Base-by-base conservation (phyloP, 164 flowering plant genomes). In the Amborella trichopoda region DNA sequence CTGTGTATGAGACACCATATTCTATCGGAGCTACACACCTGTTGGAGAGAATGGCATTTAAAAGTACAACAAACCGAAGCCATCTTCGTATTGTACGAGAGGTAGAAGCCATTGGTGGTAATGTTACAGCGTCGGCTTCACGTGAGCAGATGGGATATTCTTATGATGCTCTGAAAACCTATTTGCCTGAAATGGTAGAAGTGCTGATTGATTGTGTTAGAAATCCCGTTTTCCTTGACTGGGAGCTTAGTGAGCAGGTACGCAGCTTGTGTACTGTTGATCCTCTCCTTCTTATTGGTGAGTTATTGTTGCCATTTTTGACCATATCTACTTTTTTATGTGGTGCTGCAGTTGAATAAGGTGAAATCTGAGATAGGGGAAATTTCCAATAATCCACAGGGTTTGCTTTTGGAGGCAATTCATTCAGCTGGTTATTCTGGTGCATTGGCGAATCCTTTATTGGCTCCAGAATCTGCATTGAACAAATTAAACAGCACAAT, bases 221-320 rank as follows among this genome's bases (percentile, higher is more conserved):
- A 61, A 86, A 90, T 55, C 94, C 91, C 23, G 91, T 60, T 23
- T 90, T 79, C 62, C 61, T 86, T 43, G 98, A 83, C 56, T 91
- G 96, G 98, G 96, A 91, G 66, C 75, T 91, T 52, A 73, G 70
- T 39, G 96, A 90, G 63, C 80, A 85, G 87, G 96, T 86, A 63
- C 18, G 2, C 24, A 38, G 24, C 50, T 10, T 11, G 11, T n/a
- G 19, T 37, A 37, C 19, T 37, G n/a, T 37, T 18, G 8, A n/a
- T n/a, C n/a, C n/a, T 37, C 19, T 32, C 30, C 18, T 5, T 19
- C 16, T 34, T 24, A 11, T 34, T 34, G 12, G 44, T 30, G 6
- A 28, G 21, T 28, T 58, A 34, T 25, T 54, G 5, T 10, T 40
- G 44, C 26, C 38, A n/a, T 37, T 13, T 51, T 21, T 21, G 40